Percentiles rank a stretch among this genome's conserved stretches.
Evolutionary conservation across 176 grass and related monocot species (phyloP).

Genomic region (Oryza glaberrima): DNA sequence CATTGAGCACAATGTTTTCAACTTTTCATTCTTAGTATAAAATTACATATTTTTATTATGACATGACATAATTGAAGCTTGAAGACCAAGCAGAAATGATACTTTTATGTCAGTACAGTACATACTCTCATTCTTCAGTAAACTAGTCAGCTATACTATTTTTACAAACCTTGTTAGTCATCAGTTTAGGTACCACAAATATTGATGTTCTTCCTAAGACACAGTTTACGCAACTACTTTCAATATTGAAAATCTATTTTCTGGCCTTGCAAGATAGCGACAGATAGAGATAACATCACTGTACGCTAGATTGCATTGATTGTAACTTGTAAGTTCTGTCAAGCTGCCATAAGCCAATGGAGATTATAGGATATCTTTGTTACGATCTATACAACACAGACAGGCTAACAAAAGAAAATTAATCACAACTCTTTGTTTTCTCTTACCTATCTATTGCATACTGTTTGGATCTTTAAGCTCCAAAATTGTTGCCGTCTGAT

Average conservation of each 20-base stretch:
- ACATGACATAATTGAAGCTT: background rate
- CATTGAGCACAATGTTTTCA: background rate
- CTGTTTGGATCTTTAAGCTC: background rate
- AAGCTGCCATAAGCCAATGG: background rate
- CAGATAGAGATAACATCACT: background rate
- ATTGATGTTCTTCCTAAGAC: background rate
- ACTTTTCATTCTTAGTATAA: background rate
- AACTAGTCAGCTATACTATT: background rate
- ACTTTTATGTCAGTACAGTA: background rate
- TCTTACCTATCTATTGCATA: background rate
- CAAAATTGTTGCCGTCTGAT: background rate
- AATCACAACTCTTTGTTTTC: constrained; percentile 6
- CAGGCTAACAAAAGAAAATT: background rate
- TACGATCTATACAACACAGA: background rate
- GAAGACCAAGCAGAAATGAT: background rate
- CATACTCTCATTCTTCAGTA: background rate
- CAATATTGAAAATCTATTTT: background rate
- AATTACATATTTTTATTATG: background rate
- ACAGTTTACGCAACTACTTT: background rate
- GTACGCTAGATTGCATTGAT: background rate
- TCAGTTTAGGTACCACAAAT: background rate
- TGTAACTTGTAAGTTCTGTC: background rate
- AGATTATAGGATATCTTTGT: background rate
- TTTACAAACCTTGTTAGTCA: background rate
- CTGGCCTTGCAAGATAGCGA: background rate